A percentile compares a stretch with the other conserved stretches of the same genome.
Evolutionary conservation across 2,329 filamentous ascomycete species (phyloP).

Genomic region (Pseudogymnoascus sp.): DNA sequence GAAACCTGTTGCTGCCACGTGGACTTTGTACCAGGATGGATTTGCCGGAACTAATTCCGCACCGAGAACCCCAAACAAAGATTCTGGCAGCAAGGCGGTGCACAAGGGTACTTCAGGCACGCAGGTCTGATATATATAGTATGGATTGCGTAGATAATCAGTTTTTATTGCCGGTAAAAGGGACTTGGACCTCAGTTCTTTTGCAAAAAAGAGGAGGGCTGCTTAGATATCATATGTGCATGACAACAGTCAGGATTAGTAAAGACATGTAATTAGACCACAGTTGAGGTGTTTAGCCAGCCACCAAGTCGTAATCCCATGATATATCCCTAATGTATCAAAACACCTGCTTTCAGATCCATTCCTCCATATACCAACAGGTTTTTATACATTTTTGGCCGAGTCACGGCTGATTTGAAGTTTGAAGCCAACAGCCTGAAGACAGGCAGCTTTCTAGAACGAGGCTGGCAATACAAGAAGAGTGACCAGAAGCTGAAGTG

Average conservation of each 20-base stretch:
- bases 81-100: background rate
- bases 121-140: background rate
- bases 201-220: background rate
- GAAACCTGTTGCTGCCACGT: background rate
- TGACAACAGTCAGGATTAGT: background rate
- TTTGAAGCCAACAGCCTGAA: background rate
- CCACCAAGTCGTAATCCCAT: background rate
- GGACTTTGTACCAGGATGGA: background rate
- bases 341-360: background rate
- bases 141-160: background rate
- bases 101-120: background rate
- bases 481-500: conserved; percentile 14
- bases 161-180: background rate
- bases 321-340: background rate
- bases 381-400: background rate
- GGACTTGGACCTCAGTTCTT: background rate
- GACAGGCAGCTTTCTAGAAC: background rate
- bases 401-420: background rate
- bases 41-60: background rate
- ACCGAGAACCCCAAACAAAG: background rate
- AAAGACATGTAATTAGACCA: background rate
- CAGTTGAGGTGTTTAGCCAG: background rate
- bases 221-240: background rate
- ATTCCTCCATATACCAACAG: background rate
- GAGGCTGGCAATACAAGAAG: background rate